A percentile compares a stretch with the other conserved stretches of the same genome.
Evolutionary conservation across 169 alveolate species (phyloP).

Genomic region (Plasmodium cynomolgi): DNA sequence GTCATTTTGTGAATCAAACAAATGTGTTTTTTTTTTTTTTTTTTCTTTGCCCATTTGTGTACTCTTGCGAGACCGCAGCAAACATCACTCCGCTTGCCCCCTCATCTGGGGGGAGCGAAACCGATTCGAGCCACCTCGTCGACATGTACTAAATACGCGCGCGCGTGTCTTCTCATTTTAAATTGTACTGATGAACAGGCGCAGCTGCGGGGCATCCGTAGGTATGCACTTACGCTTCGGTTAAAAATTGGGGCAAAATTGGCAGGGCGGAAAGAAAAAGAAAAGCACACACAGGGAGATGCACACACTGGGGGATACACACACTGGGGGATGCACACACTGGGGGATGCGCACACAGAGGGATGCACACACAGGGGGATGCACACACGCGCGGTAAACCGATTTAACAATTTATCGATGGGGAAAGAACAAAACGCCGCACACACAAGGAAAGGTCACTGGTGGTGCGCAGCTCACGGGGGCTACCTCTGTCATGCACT

Average conservation of each 20-base stretch:
- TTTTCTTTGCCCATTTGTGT: background rate
- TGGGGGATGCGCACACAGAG: too few relatives aligned
- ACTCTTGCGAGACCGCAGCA: background rate
- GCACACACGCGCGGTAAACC: background rate
- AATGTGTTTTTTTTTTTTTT: background rate
- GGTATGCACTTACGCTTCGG: background rate
- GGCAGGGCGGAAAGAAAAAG: background rate
- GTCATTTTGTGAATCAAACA: background rate
- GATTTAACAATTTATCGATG: conserved; percentile 2
- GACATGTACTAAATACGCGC: background rate
- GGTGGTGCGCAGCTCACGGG: background rate
- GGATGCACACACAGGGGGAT: background rate
- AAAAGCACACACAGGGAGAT: background rate
- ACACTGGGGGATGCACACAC: background rate
- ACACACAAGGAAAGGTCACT: background rate
- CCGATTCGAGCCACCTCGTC: background rate
- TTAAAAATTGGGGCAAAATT: background rate
- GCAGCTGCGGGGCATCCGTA: background rate
- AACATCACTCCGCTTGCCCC: background rate
- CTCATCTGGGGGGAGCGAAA: background rate
- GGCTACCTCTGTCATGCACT: background rate
- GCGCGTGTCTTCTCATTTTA: background rate
- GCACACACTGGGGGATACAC: background rate
- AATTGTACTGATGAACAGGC: background rate
- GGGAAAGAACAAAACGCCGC: background rate